These are phyloP conservation scores for Ceriops tagal DNA, from an alignment of 345 rosid genomes.

Conservation along the genomic window DNA sequence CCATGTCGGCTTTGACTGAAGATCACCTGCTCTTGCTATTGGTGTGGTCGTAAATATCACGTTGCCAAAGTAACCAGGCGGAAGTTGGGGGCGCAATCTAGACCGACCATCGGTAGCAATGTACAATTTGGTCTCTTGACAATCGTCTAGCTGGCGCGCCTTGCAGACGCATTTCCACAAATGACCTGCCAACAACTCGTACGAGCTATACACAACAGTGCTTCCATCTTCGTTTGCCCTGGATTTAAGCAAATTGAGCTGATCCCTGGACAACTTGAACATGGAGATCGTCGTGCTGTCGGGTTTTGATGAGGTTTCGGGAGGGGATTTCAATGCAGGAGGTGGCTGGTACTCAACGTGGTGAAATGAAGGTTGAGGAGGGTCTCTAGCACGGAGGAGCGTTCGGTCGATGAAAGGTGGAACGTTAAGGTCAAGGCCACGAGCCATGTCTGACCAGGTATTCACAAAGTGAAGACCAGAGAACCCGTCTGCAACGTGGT, in stretches of 20 bases:
- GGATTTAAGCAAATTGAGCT: slow-evolving; percentile 68
- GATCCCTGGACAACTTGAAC: slow-evolving; percentile 61
- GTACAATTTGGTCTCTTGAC: slow-evolving; percentile 69
- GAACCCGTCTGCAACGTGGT: slow-evolving; percentile 89
- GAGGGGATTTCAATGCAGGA: slow-evolving; percentile 45
- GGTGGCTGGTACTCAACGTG: slow-evolving; percentile 88
- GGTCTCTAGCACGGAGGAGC: slow-evolving; percentile 79
- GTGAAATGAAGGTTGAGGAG: slow-evolving; percentile 66
- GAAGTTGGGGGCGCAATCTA: slow-evolving; percentile 68
- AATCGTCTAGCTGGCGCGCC: slow-evolving; percentile 64
- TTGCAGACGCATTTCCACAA: slow-evolving; percentile 78
- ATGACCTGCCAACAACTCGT: slow-evolving; percentile 90
- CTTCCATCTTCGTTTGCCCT: slow-evolving; percentile 77
- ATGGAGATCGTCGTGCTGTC: slow-evolving; percentile 53
- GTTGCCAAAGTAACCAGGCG: slow-evolving; percentile 89
- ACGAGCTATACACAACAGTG: slow-evolving; percentile 66
- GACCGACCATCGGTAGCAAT: slow-evolving; percentile 92
- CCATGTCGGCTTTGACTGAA: slow-evolving; percentile 77
- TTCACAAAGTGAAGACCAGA: slow-evolving; percentile 95
- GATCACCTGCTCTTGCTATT: slow-evolving; percentile 60
- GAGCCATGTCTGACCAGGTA: slow-evolving; percentile 91
- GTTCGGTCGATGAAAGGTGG: slow-evolving; percentile 87
- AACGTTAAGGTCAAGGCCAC: slow-evolving; percentile 63
- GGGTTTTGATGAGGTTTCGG: slow-evolving; percentile 19
- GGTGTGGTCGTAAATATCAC: slow-evolving; percentile 93